A percentile compares a stretch with the other conserved stretches of the same genome.
Conservation (phyloP, 2,329 filamentous ascomycete species). For the Cytospora schulzeri region DNA sequence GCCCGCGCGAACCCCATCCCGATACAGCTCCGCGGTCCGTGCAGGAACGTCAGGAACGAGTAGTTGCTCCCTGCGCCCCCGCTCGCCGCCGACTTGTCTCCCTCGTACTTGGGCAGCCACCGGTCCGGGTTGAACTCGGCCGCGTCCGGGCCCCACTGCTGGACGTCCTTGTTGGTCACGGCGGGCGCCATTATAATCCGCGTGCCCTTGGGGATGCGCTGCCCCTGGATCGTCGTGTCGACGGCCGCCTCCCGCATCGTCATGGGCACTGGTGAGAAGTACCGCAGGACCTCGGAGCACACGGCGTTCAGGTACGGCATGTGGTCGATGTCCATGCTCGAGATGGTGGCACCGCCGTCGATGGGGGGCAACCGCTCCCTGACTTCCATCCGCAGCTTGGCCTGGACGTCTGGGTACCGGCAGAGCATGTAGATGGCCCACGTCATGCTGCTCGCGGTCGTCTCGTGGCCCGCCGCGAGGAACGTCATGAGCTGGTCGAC, state of each 20-base stretch:
- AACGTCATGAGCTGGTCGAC: constrained; percentile 91
- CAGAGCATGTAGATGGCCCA: constrained; percentile 75
- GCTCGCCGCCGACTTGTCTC: constrained; percentile 52
- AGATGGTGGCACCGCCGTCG: constrained; percentile 44
- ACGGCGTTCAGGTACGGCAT: constrained; percentile 82
- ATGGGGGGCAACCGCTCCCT: constrained; percentile 59
- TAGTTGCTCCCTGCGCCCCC: constrained; percentile 78
- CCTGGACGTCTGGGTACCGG: constrained; percentile 65
- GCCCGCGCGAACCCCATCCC: constrained; percentile 78
- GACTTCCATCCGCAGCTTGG: constrained; percentile 68
- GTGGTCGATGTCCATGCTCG: constrained; percentile 64
- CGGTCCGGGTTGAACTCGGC: constrained; percentile 76
- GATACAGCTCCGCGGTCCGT: constrained; percentile 85
- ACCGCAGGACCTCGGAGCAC: constrained; percentile 74
- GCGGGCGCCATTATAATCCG: constrained; percentile 64
- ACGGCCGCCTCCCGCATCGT: constrained; percentile 67
- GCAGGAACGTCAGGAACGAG: constrained; percentile 78
- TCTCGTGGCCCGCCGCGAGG: constrained; percentile 80
- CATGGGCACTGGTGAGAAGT: constrained; percentile 70
- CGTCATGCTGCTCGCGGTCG: constrained; percentile 73
- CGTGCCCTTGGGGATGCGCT: constrained; percentile 71
- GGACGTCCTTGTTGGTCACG: constrained; percentile 69
- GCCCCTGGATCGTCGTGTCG: constrained; percentile 66
- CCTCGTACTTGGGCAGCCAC: constrained; percentile 58
- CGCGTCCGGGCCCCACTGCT: constrained; percentile 78